Base-by-base conservation (phyloP, 164 flowering plant species). In the Nymphaea colorata region DNA sequence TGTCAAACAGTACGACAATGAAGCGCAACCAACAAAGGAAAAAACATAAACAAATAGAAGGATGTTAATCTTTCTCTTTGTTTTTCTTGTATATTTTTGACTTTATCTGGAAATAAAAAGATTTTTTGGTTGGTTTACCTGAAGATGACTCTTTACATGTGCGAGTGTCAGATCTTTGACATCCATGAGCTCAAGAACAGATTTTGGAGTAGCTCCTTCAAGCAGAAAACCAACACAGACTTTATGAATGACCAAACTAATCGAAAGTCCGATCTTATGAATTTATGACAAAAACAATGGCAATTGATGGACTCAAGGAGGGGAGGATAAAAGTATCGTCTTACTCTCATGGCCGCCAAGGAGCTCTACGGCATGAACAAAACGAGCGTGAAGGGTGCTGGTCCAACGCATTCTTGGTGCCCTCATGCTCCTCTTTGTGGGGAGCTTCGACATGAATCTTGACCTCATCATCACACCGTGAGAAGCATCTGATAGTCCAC, bases 381-480 rank as follows among this genome's bases (percentile, higher is more conserved):
- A 87, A 36, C 87, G 79, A 51, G 87, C 85, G 64, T 87, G 92
- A 44, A 87, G 89, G 12, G 83, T 76, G 75, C 82, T 85, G 0
- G 92, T 87, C 89, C 92, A 87, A 7, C 89, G 78, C 92, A 87
- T 87, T 69, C 92, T 61, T 1, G 92, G 92, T 2, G 92, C 92
- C 43, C 92, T 78, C 84, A 82, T 80, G 70, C 81, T 85, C 64
- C 92, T 65, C 69, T 85, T 87, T 0, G 82, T 68, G 2, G 81
- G 89, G 11, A 78, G 66, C 71, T 76, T 85, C 2, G 85, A 79
- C 76, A 82, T 64, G 64, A 84, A 80, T 71, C 86, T 79, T 6
- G 89, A 82, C 79, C 87, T 84, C 45, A 82, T 75, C 70, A 83
- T 64, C 10, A 76, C 81, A 64, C 71, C 70, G 59, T 74, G 69